Base-by-base conservation (phyloP, 2,329 filamentous ascomycete genomes). In the Penicillium verrucosum region DNA sequence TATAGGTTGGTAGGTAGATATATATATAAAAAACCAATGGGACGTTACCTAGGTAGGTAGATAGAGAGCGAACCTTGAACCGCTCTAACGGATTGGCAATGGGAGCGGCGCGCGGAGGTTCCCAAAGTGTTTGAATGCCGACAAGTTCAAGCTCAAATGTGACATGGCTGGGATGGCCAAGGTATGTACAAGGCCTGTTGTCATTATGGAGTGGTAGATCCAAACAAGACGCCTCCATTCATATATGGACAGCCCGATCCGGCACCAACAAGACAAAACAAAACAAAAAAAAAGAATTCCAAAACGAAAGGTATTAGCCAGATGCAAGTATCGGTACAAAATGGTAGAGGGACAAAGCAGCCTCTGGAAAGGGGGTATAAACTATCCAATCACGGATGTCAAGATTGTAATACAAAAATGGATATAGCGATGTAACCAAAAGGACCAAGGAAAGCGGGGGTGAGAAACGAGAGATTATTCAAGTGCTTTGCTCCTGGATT, bases 401-500 rank as follows among this genome's bases (percentile, higher is more conserved):
- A 53, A 57, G 38, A 48, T 52, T 40, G 44, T 41, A 48, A 60
- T 51, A 53, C 48, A 51, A 52, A 56, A 42, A 41, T 46, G 57
- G 37, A 60, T 47, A 50, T 47, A 40, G 12, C 14, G 27, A 38
- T 50, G 47, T 10, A 53, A 63, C 41, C 45, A 57, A 50, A 50
- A 37, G 11, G n/a, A 42, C 12, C 1, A 56, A 53, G 43, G 47
- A 58, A 34, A 34, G 12, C 6, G 14, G 18, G 14, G n/a, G 27
- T 32, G 11, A 10, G 32, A 43, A 37, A 40, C 12, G 49, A 38
- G 32, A 30, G 34, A 47, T 70, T 57, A 77, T 62, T 77, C 77
- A 51, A 81, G 67, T 29, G 65, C 64, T 55, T 75, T 78, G 66
- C 78, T 81, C 49, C 76, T 71, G 41, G 66, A 62, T 56, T 76